Conservation (phyloP, 1,139 yeast genomes). For the Yamadazyma taylorii region DNA sequence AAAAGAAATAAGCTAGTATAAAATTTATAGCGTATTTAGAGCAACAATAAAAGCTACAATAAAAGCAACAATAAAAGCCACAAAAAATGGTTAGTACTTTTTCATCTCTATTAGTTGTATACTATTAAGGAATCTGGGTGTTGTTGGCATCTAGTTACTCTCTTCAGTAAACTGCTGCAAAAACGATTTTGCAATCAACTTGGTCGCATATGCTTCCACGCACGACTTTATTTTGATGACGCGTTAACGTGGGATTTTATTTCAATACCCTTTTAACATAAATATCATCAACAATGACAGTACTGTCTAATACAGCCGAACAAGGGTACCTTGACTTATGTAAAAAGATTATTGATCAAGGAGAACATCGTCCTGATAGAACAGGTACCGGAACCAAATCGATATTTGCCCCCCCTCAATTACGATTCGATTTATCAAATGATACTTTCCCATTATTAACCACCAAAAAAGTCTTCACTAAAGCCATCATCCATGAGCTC, state of each 20-base stretch:
- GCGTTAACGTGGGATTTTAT: constrained; percentile 1
- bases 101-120: too few relatives aligned
- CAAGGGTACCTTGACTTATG: constrained; percentile 86
- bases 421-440: constrained; percentile 73
- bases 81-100: too few relatives aligned
- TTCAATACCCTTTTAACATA: too few relatives aligned
- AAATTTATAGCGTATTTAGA: too few relatives aligned
- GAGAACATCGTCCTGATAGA: constrained; percentile 90
- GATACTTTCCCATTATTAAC: constrained; percentile 84
- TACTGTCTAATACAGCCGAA: constrained; percentile 53
- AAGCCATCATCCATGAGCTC: constrained; percentile 85
- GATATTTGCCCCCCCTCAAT: constrained; percentile 92
- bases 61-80: too few relatives aligned
- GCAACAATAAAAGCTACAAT: too few relatives aligned
- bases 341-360: constrained; percentile 69
- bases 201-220: constrained; percentile 2
- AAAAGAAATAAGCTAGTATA: constrained; percentile 14
- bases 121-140: too few relatives aligned
- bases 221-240: background rate
- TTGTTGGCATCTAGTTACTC: too few relatives aligned
- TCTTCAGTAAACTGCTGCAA: background rate
- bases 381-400: constrained; percentile 96
- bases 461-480: constrained; percentile 87
- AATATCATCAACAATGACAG: constrained; percentile 29
- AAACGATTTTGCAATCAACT: background rate